Base-by-base conservation (phyloP, 805 yeast species). In the Saccharomycopsis sp. region DNA sequence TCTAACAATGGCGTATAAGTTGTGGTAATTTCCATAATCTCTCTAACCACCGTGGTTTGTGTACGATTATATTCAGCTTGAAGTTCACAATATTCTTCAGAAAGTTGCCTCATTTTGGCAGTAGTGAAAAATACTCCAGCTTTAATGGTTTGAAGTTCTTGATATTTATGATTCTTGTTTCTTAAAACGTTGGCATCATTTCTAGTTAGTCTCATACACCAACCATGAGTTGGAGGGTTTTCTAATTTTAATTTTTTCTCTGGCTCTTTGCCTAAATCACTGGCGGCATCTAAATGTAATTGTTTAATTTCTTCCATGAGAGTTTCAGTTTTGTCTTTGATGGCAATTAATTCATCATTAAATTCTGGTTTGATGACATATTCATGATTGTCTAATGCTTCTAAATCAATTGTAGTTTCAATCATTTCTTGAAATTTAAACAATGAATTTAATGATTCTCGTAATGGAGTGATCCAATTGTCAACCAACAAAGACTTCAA, bases 41-140 rank as follows among this genome's bases (percentile, higher is more conserved):
- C 96, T 37, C 74, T 77, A 17, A 88, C 95, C 36, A 93, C 74
- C 3, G 79, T 75, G 2, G 81, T 66, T 62, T 93, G 97, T 49
- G 85, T 81, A 44, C 66, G 67, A 50, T 82, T 79, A 60, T 90
- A 90, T 47, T 79, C 81, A 11, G 71, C 68, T 49, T 79, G 78
- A 20, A 82, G 65, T 37, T 76, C 75, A 11, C 66, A 64, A 53
- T 78, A 79, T 47, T 79, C 75, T 29, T 68, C 65, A 11, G 88
- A 78, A 28, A 80, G 66, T n/a, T 71, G 68, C 34, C 75, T 69
- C 53, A 93, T 67, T 50, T 72, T 71, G 35, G 67, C 62, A 1
- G 95, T 86, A 7, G 96, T 87, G 68, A 93, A 93, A 60, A 72
- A 87, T 3, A 90, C 90, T 46, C 99, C 99, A 1, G 96, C 95